Evolutionary conservation across 768 basidiomycete species (phyloP), one percentile per base, ranked within the genome.

Genomic region (Butyriboletus loyo): DNA sequence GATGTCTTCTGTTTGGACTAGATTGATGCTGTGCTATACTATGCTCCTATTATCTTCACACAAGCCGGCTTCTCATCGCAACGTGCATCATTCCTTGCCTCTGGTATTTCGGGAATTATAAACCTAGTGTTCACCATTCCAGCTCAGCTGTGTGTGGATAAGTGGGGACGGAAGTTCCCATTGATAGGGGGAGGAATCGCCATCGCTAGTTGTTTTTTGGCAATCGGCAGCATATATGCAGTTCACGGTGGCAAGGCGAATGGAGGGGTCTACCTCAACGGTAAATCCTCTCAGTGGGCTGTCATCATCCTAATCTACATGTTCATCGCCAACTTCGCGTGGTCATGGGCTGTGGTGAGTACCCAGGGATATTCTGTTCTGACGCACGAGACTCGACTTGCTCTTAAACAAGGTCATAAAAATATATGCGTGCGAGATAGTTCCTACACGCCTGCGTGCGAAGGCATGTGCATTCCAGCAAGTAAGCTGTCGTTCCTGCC

Each of bases 21-120:
- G 68, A 63, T 69, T 36, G 64, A 68, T 57, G 63, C 53, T 1
- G 64, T 68, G 21, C 44, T 57, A 14, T 62, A 76, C 60, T 77
- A 76, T 49, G 78, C 77, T 0, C 79, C 79, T 0, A 68, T 75
- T 9, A 66, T 80, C 13, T 81, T 81, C 56, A 61, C 72, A 4
- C 79, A 80, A 55, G 77, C 77, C 1, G 77, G 80, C n/a, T 71
- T 81, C n/a, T 72, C 73, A 13, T 71, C 71, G 4, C 64, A 66
- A n/a, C 70, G 73, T n/a, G 72, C 78, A 3, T 72, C 76, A 3
- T 80, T 81, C 65, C 68, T 80, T 31, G 78, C 77, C 0, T 78
- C 78, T 1, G 81, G 78, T 5, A 68, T 80, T 13, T 75, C 76
- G 1, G 80, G 78, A 28, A 66, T 81, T 36, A 56, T 78, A 32